These are phyloP conservation scores for Peniophora sp. DNA, from an alignment of 1,284 basidiomycete genomes.

Conservation along the genomic window DNA sequence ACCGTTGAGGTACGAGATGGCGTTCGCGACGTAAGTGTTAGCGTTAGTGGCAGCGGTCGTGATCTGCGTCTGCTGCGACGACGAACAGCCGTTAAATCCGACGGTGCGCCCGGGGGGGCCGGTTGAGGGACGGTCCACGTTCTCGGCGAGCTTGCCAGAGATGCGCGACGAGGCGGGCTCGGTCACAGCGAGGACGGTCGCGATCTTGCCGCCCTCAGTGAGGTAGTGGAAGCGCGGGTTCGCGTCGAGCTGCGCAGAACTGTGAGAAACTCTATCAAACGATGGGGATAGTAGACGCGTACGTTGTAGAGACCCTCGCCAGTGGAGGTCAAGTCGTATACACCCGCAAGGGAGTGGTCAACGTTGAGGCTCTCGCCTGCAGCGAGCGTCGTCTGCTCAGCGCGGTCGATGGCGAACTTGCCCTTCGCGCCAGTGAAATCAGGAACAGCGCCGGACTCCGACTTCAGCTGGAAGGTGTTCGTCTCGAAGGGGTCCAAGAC, in stretches of 20 bases:
- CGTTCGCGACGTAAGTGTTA: conserved; percentile 28
- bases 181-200: conserved; percentile 24
- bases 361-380: conserved; percentile 32
- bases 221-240: conserved; percentile 35
- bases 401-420: conserved; percentile 20
- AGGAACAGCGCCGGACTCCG: conserved; percentile 26
- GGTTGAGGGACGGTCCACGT: conserved; percentile 5
- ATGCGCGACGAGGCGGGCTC: conserved; percentile 26
- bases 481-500: conserved; percentile 32
- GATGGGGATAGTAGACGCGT: too few species aligned
- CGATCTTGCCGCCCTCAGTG: conserved; percentile 19
- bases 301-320: conserved; percentile 34
- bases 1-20: conserved; percentile 24
- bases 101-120: conserved; percentile 24
- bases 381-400: conserved; percentile 20
- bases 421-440: conserved; percentile 32
- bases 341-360: conserved; percentile 34
- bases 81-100: conserved; percentile 30
- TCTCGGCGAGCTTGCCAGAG: conserved; percentile 28
- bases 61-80: conserved; percentile 25
- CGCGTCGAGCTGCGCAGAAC: conserved; percentile 16
- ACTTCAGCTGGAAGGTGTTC: conserved; percentile 33
- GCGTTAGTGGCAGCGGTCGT: conserved; percentile 29
- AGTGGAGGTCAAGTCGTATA: conserved; percentile 39
- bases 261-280: too few species aligned